Evolutionary conservation across 495 filamentous ascomycete species (phyloP), one percentile per base, ranked within the genome.

Genomic region (Ascodesmis nigricans): DNA sequence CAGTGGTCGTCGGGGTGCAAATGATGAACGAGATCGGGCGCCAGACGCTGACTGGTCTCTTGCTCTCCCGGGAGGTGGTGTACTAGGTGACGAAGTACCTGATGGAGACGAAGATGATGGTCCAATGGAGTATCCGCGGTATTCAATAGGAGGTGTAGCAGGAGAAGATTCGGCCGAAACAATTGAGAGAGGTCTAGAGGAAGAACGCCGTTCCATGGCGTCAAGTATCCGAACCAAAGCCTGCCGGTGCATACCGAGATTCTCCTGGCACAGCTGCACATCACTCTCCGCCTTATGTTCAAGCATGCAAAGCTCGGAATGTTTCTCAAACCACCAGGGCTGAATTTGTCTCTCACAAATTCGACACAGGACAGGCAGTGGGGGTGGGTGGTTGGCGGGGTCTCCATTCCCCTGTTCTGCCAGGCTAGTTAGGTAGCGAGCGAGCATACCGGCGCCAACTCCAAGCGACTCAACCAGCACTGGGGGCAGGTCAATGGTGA

Each of bases 311-410:
- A 93, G 65, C 42, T 97, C 87, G 0, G 87, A 91, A 50, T 97
- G 87, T 54, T 93, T 95, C 55, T 93, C 83, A 46, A 97, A 97
- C 90, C 87, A 95, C 87, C 87, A 97, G 10, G 87, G 81, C n/a
- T 78, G 78, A 26, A 97, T 92, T 41, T 92, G 79, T 29, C 90
- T 78, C 50, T 97, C 87, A 49, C 87, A 97, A 40, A 97, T 95
- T 23, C 87, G 79, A 55, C 87, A 97, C 17, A 97, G 66, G 5
- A 95, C 75, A 1, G 83, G 81, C 4, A 71, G 67, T 1, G 87
- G 90, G 5, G 80, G 79, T n/a, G 81, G 73, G 52, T 81, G 73
- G 44, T 75, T 69, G 26, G 62, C 69, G 13, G 78, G 76, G 49
- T 93, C 84, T 21, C 75, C 77, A 20, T 71, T 63, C 29, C 78